phyloP scores from a whole-genome alignment of 345 rosid species.

The Eucalyptus erythrocorys region DNA sequence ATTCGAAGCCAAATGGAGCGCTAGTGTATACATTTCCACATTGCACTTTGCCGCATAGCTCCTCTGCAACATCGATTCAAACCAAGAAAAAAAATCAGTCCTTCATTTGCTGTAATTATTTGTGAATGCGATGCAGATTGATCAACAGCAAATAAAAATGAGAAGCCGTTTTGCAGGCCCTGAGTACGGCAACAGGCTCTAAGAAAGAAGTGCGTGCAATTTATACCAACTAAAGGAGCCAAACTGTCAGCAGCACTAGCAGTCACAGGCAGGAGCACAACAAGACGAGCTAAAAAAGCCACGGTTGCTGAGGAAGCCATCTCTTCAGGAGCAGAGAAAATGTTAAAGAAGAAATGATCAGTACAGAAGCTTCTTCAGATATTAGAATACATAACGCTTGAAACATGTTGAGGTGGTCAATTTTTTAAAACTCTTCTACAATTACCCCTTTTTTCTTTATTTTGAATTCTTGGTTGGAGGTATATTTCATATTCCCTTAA shows the following conservation, averaged over 20 bases:
- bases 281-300: slow-evolving; percentile 1
- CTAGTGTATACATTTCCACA: too few relatives aligned
- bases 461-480: background rate
- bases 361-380: background rate
- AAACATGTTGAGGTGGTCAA: too few relatives aligned
- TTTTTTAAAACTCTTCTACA: background rate
- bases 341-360: background rate
- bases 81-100: too few relatives aligned
- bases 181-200: background rate
- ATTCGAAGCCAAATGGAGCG: too few relatives aligned
- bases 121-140: background rate
- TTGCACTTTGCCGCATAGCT: too few relatives aligned
- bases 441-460: background rate
- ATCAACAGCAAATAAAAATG: too few relatives aligned
- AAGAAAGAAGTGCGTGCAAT: background rate
- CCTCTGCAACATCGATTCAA: too few relatives aligned
- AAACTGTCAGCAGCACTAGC: background rate
- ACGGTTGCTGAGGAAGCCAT: slow-evolving; percentile 4
- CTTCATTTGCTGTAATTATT: accelerated
- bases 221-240: slow-evolving; percentile 3
- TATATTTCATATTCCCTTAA: background rate
- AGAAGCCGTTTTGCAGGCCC: background rate
- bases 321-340: background rate
- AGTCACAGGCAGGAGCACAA: slow-evolving; percentile 5
- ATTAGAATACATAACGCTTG: background rate